phyloP scores from a whole-genome alignment of 352 stramenopile species.

The Globisporangium middletonii region DNA sequence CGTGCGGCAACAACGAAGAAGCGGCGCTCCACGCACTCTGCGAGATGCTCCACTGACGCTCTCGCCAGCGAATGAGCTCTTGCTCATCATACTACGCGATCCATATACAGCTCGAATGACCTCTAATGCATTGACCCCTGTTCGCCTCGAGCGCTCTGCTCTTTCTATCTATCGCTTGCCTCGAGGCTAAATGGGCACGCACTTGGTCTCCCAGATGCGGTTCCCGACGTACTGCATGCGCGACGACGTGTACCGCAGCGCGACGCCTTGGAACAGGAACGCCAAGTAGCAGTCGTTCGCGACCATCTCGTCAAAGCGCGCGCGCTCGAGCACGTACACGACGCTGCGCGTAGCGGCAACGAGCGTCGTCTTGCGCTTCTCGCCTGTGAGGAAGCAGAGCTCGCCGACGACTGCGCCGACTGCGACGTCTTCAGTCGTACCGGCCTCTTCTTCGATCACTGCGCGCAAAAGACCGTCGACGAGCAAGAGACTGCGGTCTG shows the following conservation, averaged over 20 bases:
- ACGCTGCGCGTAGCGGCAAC: constrained; percentile 50
- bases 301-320: constrained; percentile 62
- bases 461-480: constrained; percentile 58
- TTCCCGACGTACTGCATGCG: constrained; percentile 78
- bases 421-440: constrained; percentile 65
- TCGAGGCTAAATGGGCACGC: constrained; percentile 45
- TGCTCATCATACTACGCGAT: too few relatives aligned
- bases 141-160: too few relatives aligned
- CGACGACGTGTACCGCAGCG: constrained; percentile 68
- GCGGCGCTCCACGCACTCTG: constrained; percentile 46
- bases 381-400: constrained; percentile 69
- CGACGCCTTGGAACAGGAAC: constrained; percentile 73
- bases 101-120: too few relatives aligned
- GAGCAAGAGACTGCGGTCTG: constrained; percentile 52
- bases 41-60: constrained; percentile 27
- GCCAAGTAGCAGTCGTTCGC: constrained; percentile 52
- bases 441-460: constrained; percentile 74
- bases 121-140: too few relatives aligned
- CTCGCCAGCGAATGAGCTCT: too few relatives aligned
- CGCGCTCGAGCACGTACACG: constrained; percentile 57
- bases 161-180: not conserved
- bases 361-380: constrained; percentile 79
- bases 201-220: constrained; percentile 84
- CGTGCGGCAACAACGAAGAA: constrained; percentile 49
- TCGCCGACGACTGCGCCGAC: constrained; percentile 72